Evolutionary conservation across 1,139 yeast genomes (phyloP), one percentile per base, ranked within the genome.

Genomic region (Suhomyces wounanorum): DNA sequence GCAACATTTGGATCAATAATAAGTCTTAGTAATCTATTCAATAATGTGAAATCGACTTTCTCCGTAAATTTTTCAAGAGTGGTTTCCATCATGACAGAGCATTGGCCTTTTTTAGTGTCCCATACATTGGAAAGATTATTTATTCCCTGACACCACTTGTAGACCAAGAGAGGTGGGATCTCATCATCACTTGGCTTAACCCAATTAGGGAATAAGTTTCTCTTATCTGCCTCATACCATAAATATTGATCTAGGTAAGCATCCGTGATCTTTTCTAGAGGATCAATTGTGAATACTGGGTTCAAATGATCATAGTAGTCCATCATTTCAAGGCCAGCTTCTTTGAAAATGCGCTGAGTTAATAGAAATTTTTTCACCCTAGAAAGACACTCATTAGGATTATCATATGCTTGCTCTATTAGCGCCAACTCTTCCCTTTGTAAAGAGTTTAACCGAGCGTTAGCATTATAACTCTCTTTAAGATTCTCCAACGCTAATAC

Each of bases 81-180:
- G 0, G 96, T 82, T 64, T 92, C 95, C 17, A 94, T 57, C 84
- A 94, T 78, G n/a, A 92, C 97, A 57, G 87, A 84, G 45, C 88
- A 79, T 62, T 89, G 87, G 1, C 96, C 97, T 37, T 82, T 74
- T 0, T 79, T 67, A 1, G 85, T 81, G 47, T 85, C 83, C 99
- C 99, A 94, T 1, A 92, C 87, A 41, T 83, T 76, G 8, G 81
- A 72, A 47, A 91, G 68, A 59, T 91, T 90, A 64, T 91, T 94
- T 50, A 94, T 78, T n/a, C 97, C 97, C 62, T 89, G 96, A 60
- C 92, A 85, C 97, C 97, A 94, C 64, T 92, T 94, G 69, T 94
- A 92, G 0, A 89, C 96, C 54, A 92, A 73, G 40, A 92, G 69
- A 0, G 97, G 99, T 0, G 98, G 96, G 23, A 94, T 88, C 64